Evolutionary conservation across 148 eudicot species (phyloP), one percentile per base, ranked within the genome.

Genomic region (Spergularia bocconei): DNA sequence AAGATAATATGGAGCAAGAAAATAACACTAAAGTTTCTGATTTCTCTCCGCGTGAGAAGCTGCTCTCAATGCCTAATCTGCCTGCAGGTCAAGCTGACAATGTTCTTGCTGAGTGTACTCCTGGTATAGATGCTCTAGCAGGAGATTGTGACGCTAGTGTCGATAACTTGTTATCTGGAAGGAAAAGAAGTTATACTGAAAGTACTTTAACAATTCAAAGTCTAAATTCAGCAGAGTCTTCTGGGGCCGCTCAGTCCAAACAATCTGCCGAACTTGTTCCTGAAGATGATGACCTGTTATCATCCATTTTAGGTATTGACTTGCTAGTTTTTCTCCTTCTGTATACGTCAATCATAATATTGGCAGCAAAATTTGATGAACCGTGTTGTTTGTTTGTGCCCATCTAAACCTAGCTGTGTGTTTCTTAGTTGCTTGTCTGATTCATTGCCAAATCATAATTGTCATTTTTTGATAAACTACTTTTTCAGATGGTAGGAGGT

Each of bases 201-300:
- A 95, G 96, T 82, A 83, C 92, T 66, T 77, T 95, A 77, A 92
- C 97, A 39, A 67, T 89, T 53, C 93, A 90, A 77, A 89, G 96
- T 80, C 69, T 90, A 48, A 85, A 90, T 83, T 92, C 96, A 72
- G 83, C 76, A 70, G 92, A 88, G 57, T 90, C 98, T 61, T 84
- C 85, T 17, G 87, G 86, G 63, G 84, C 83, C 16, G 84, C 83
- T 70, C 88, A 79, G 74, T 81, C 83, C 52, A 95, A 87, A 80
- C 88, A 85, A 81, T 77, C 92, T 47, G 79, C 60, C 39, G 96
- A 82, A 66, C 74, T 75, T 51, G 73, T 95, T 82, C 97, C 97
- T 33, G 86, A 90, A 80, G 97, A 95, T 71, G 84, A 90, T 80
- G 98, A 95, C 86, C 85, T 95, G 80, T 70, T 95, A 75, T 92